Evolutionary conservation across 2,329 filamentous ascomycete genomes (phyloP).

Genomic region (Sphaceloma murrayae): DNA sequence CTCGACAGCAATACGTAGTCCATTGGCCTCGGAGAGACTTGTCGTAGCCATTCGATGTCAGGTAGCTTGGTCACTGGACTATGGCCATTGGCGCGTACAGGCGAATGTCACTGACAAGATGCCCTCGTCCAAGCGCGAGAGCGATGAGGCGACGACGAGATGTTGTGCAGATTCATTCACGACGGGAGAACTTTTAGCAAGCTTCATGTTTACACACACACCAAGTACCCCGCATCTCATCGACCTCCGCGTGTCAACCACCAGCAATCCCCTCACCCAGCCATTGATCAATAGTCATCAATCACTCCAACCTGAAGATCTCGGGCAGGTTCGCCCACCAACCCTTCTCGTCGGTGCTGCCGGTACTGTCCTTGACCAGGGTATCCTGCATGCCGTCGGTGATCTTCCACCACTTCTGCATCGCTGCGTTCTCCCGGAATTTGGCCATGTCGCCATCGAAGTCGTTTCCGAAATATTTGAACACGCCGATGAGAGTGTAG

Average conservation of each 20-base stretch:
- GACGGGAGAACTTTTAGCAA: slow-evolving; percentile 1
- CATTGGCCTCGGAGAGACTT: slow-evolving; percentile 23
- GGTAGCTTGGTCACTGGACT: too few species aligned
- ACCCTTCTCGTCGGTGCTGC: slow-evolving; percentile 44
- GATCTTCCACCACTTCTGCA: slow-evolving; percentile 72
- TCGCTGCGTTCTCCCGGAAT: slow-evolving; percentile 63
- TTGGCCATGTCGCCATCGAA: slow-evolving; percentile 65
- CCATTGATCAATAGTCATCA: too few species aligned
- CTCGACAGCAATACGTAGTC: slow-evolving; percentile 71
- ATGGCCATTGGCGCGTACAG: too few species aligned
- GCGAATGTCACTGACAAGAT: too few species aligned
- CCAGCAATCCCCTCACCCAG: not conserved
- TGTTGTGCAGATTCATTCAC: not conserved
- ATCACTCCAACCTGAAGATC: slow-evolving; percentile 56
- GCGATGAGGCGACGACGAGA: not conserved
- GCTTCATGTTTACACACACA: slow-evolving; percentile 1
- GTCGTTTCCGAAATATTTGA: slow-evolving; percentile 69
- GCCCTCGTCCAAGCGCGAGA: not conserved
- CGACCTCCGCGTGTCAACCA: not conserved
- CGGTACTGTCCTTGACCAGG: slow-evolving; percentile 50
- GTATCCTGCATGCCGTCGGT: slow-evolving; percentile 63
- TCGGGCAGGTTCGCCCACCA: slow-evolving; percentile 65
- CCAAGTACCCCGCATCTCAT: slow-evolving; percentile 7
- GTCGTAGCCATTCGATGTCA: not conserved
- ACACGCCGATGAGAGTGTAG: slow-evolving; percentile 60